Conservation (phyloP, 371 early-diverging fungal genomes). For the Mucor plumbeus region DNA sequence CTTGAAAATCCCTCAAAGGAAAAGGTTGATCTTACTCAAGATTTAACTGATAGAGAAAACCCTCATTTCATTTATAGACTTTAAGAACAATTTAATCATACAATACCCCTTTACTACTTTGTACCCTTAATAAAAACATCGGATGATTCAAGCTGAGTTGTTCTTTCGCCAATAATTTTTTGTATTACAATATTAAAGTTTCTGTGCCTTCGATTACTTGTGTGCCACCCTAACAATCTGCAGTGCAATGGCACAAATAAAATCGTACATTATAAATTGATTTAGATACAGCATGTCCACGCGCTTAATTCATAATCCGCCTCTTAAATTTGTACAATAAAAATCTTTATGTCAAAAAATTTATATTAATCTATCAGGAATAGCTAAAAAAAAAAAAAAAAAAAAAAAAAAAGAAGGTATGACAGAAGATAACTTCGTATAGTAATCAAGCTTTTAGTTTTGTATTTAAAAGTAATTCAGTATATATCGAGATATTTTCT, state of each 20-base stretch:
- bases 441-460: background rate
- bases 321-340: background rate
- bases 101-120: background rate
- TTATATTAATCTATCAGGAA: background rate
- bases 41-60: slow-evolving; percentile 31
- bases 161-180: background rate
- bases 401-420: too few species aligned
- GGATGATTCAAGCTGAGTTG: background rate
- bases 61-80: slow-evolving; percentile 15
- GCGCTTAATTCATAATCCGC: slow-evolving; percentile 7
- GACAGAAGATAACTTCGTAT: background rate
- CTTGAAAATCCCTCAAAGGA: background rate
- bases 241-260: background rate
- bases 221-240: background rate
- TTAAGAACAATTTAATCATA: background rate
- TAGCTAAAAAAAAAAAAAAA: too few species aligned
- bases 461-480: too few species aligned
- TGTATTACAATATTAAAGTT: background rate
- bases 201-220: background rate
- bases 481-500: background rate
- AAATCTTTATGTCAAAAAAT: background rate
- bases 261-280: background rate
- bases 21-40: slow-evolving; percentile 3
- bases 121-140: background rate
- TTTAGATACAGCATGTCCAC: background rate